A percentile compares a stretch with the other conserved stretches of the same genome.
Evolutionary conservation across 2,329 filamentous ascomycete genomes (phyloP).

Genomic region (Colletotrichum phormii): DNA sequence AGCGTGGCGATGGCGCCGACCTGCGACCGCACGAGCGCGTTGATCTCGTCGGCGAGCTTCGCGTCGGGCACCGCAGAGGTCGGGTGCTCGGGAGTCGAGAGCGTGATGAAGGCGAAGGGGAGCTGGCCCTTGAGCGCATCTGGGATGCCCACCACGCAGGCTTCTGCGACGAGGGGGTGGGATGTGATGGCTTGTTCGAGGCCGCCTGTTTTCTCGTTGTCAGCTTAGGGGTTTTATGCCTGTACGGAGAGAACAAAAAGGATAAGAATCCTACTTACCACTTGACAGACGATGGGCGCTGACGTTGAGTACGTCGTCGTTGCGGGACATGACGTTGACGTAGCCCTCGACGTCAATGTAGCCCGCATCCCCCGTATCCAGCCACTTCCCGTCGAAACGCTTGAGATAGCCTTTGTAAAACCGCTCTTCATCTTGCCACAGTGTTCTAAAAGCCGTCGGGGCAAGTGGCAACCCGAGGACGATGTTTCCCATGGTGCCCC

Average conservation of each 20-base stretch:
- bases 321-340: slow-evolving; percentile 72
- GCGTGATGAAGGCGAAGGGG: slow-evolving; percentile 87
- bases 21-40: slow-evolving; percentile 78
- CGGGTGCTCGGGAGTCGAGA: slow-evolving; percentile 59
- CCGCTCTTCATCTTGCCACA: slow-evolving; percentile 87
- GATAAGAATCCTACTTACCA: slow-evolving; percentile 60
- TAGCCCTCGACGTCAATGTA: slow-evolving; percentile 82
- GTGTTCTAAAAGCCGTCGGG: slow-evolving; percentile 85
- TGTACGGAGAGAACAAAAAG: neutral
- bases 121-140: slow-evolving; percentile 90
- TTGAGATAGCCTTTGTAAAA: slow-evolving; percentile 89
- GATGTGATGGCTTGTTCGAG: slow-evolving; percentile 93
- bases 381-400: slow-evolving; percentile 83
- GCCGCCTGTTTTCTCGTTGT: slow-evolving; percentile 65
- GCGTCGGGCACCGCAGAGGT: slow-evolving; percentile 61
- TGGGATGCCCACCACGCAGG: slow-evolving; percentile 87
- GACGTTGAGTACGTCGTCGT: slow-evolving; percentile 95
- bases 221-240: neutral
- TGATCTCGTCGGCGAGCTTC: slow-evolving; percentile 70
- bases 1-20: slow-evolving; percentile 90
- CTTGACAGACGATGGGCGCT: slow-evolving; percentile 92
- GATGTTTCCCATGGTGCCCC: slow-evolving; percentile 89
- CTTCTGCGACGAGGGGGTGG: slow-evolving; percentile 83
- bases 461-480: slow-evolving; percentile 85
- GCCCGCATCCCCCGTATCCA: slow-evolving; percentile 93